Base-by-base conservation (phyloP, 2,329 filamentous ascomycete species). In the Seiridium unicorne region DNA sequence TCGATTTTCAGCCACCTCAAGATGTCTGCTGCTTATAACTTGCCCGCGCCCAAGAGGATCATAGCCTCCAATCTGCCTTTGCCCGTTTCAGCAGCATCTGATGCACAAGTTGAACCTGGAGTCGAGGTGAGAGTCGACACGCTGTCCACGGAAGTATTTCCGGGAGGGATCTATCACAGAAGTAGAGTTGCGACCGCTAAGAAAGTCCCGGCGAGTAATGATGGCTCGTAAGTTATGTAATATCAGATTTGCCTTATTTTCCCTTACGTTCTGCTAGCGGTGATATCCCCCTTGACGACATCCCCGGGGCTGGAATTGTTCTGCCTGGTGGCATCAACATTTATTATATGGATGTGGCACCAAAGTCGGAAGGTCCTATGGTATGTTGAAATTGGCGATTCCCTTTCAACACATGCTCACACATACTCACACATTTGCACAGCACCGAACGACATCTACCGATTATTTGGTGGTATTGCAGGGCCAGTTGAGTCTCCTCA, bases 151-250 rank as follows among this genome's bases (percentile, higher is more conserved):
- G 63, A 69, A 26, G 55, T 66, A 31, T 61, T 71, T 44, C 32
- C 65, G 3, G 65, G 61, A 35, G 63, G 63, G 4, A 62, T 51
- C 4, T 58, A 69, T 18, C 58, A 51, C 55, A 61, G 68, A 46
- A 60, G 66, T 18, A 60, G 62, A 9, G 63, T 71, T 13, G 68
- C 64, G 34, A 72, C 66, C 11, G 62, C 57, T 61, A 67, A 62
- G 55, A 3, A 85, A 73, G 32, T 87, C 73, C 60, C 81, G 79
- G 40, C 93, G 84, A 2, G 88, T 87, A 7, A 93, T 81, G 5
- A 92, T 82, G 44, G 91, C 86, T 55, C 92, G 86, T n/a, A 96
- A 78, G 11, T 91, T 80, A 55, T 13, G 5, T 3, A 32, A 44
- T 44, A 36, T 26, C 51, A 44, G 4, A 11, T 13, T 55, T 32